These are phyloP conservation scores for Cutaneotrichosporon arboriforme DNA, from an alignment of 1,284 basidiomycete genomes.

Conservation along the genomic window DNA sequence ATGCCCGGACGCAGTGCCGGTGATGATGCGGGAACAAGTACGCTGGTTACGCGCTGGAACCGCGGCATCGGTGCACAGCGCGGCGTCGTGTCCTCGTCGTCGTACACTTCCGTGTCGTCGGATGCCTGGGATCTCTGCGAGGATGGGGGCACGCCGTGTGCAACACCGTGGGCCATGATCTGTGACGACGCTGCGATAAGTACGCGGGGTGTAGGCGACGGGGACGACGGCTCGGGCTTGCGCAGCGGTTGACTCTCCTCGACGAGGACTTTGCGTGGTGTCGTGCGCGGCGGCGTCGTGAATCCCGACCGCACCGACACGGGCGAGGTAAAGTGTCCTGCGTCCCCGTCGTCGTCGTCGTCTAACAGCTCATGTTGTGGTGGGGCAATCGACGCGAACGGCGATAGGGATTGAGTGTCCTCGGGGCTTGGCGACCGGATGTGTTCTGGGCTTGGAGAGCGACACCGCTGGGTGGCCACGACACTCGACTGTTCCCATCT, in stretches of 20 bases:
- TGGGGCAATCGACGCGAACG: slow-evolving; percentile 12
- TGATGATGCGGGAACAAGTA: slow-evolving; percentile 23
- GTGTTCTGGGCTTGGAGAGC: slow-evolving; percentile 10
- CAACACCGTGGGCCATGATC: neutral
- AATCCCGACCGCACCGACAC: slow-evolving; percentile 4
- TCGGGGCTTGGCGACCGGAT: slow-evolving; percentile 11
- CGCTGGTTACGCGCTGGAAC: neutral
- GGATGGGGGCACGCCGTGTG: neutral
- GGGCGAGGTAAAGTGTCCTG: slow-evolving; percentile 10
- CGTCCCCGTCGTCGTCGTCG: slow-evolving; percentile 3
- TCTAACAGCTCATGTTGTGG: neutral
- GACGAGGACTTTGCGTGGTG: slow-evolving; percentile 1
- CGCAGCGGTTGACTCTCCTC: neutral
- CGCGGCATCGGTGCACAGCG: neutral
- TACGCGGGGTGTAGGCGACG: slow-evolving; percentile 9
- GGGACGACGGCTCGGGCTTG: slow-evolving; percentile 7
- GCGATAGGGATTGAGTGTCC: slow-evolving; percentile 18
- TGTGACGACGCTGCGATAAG: neutral
- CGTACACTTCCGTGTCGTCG: neutral
- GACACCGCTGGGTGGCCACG: slow-evolving; percentile 1
- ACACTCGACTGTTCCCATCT: slow-evolving; percentile 22
- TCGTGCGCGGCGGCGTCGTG: slow-evolving; percentile 8
- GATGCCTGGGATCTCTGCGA: neutral
- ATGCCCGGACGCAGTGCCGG: neutral
- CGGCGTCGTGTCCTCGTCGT: neutral